A percentile compares a stretch with the other conserved stretches of the same genome.
Conservation (phyloP, 495 filamentous ascomycete species). For the Hypoxylon perforatum region DNA sequence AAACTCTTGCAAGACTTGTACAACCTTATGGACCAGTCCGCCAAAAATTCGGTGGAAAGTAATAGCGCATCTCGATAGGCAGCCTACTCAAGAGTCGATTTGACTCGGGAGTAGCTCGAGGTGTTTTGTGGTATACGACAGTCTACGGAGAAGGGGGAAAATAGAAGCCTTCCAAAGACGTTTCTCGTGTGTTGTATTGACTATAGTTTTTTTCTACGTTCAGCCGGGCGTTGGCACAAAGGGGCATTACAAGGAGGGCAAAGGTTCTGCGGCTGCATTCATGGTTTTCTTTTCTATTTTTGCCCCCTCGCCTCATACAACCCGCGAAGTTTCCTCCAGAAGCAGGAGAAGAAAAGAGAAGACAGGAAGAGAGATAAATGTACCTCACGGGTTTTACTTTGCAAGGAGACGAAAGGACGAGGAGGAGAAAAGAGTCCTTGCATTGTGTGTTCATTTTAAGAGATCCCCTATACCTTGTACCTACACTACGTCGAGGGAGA, state of each 20-base stretch:
- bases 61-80: slow-evolving; percentile 13
- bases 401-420: slow-evolving; percentile 2
- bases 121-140: too few relatives aligned
- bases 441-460: not conserved
- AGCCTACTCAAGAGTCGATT: not conserved
- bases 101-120: not conserved
- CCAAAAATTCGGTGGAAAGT: slow-evolving; percentile 31
- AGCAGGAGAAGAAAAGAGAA: not conserved
- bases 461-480: not conserved
- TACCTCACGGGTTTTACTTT: slow-evolving; percentile 25
- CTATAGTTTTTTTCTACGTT: too few relatives aligned
- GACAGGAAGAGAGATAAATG: not conserved
- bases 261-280: too few relatives aligned
- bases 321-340: too few relatives aligned
- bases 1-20: slow-evolving; percentile 67
- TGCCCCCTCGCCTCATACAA: too few relatives aligned
- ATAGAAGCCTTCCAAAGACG: too few relatives aligned
- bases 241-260: too few relatives aligned
- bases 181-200: too few relatives aligned
- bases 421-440: not conserved
- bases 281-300: too few relatives aligned
- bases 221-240: too few relatives aligned
- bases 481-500: not conserved
- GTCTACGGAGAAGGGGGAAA: too few relatives aligned
- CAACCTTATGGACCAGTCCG: slow-evolving; percentile 58